Evolutionary conservation across 1,284 basidiomycete species (phyloP).

Genomic region (Malassezia caprae): DNA sequence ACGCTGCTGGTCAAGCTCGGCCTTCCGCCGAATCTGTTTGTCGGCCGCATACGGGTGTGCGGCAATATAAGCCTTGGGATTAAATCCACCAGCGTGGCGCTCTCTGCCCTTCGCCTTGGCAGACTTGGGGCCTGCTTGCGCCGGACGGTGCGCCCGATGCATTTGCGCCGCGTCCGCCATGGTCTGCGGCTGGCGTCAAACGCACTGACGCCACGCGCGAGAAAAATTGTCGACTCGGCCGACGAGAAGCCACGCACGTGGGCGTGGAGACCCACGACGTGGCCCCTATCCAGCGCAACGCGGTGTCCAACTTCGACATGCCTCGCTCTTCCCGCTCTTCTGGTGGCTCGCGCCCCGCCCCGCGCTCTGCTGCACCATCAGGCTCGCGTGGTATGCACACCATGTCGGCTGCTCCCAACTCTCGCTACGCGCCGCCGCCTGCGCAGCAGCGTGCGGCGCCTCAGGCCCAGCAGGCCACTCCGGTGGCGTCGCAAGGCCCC

Average conservation of each 20-base stretch:
- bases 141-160: constrained; percentile 37
- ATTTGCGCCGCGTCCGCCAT: constrained; percentile 37
- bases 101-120: constrained; percentile 26
- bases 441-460: constrained; percentile 5
- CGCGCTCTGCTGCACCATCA: constrained; percentile 21
- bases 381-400: constrained; percentile 43
- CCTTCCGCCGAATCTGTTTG: constrained; percentile 75
- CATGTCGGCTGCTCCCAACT: constrained; percentile 29
- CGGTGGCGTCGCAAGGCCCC: constrained; percentile 22
- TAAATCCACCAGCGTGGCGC: constrained; percentile 56
- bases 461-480: constrained; percentile 13
- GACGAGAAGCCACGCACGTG: not conserved
- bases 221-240: constrained; percentile 14
- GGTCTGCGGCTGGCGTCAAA: constrained; percentile 3
- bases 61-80: constrained; percentile 95
- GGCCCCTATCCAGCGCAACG: not conserved
- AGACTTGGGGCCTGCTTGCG: constrained; percentile 38
- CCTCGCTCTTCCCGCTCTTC: constrained; percentile 39
- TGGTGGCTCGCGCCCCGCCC: constrained; percentile 26
- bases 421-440: constrained; percentile 17
- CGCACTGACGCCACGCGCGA: constrained; percentile 4
- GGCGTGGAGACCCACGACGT: constrained; percentile 1
- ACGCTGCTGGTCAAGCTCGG: constrained; percentile 83
- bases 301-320: constrained; percentile 21
- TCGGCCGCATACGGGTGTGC: constrained; percentile 52